Evolutionary conservation across 768 basidiomycete genomes (phyloP), one percentile per base, ranked within the genome.

Genomic region (Mycena rosella): DNA sequence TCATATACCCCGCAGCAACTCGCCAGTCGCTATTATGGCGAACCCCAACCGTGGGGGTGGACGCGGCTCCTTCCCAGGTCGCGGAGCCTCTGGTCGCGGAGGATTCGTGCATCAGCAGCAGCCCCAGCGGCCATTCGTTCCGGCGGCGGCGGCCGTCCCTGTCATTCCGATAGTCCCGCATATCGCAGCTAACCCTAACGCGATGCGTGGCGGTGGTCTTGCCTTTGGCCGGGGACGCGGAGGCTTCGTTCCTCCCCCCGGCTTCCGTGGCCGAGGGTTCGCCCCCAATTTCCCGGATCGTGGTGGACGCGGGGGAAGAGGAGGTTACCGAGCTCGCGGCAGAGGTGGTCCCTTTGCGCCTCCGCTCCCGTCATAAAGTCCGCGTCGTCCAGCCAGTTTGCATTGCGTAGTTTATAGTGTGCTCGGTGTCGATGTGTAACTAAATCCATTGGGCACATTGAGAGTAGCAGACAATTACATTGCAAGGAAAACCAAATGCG

Each of bases 21-120:
- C 78, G 2, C 85, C 86, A 5, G 83, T 94, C 18, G 85, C 88
- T 36, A 94, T 95, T 61, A 92, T 94, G 90, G 77, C 86, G 17
- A 95, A 95, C 73, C 94, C 94, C 0, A 90, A 91, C 75, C 83
- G 87, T 59, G 85, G 82, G 4, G 80, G 80, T 7, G 66, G 63
- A 24, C 45, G 67, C 5, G 67, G 63, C 10, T 69, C 53, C 58
- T 27, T 26, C 27, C 45, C 40, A 18, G 42, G 59, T 29, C 44
- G 58, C 52, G 60, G 56, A 13, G 36, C 30, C 27, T 36, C 40
- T 24, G 42, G 59, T 29, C 44, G 58, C 52, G 60, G 56, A 13
- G 60, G 56, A n/a, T 54, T 62, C 54, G 54, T 68, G 11, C 53
- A 67, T 22, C 65, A 26, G 7, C 53, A 67, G n/a, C n/a, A n/a